These are phyloP conservation scores for Triticum timopheevii DNA, from an alignment of 176 grass and related monocot genomes.

Conservation along the genomic window DNA sequence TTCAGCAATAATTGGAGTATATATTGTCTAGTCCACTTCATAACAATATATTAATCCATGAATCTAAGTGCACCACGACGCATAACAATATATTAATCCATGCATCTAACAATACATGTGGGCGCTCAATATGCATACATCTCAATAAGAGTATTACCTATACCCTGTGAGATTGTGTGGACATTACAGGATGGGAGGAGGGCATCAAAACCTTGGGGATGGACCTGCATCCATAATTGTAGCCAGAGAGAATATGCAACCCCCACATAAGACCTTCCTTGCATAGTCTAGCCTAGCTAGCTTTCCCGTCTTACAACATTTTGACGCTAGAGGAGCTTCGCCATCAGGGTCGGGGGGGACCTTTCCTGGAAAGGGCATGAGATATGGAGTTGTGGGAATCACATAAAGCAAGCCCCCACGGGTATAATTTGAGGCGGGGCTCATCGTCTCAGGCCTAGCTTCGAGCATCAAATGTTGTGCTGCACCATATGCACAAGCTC, in stretches of 20 bases:
- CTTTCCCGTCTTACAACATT: slow-evolving; percentile 39
- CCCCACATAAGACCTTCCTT: slow-evolving; percentile 70
- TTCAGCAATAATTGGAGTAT: too few species aligned
- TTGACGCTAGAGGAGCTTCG: slow-evolving; percentile 29
- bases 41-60: not conserved
- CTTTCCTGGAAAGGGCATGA: slow-evolving; percentile 8
- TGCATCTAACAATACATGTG: not conserved
- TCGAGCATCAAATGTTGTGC: slow-evolving; percentile 37
- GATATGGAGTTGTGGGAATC: slow-evolving; percentile 39
- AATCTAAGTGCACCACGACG: not conserved
- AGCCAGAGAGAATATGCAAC: slow-evolving; percentile 48
- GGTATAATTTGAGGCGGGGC: slow-evolving; percentile 35
- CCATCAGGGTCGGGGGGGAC: not conserved
- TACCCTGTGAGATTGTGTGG: slow-evolving; percentile 26
- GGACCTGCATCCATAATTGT: slow-evolving; percentile 48
- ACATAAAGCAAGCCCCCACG: slow-evolving; percentile 30
- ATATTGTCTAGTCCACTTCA: too few species aligned
- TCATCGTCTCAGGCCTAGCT: slow-evolving; percentile 24
- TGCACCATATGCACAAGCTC: slow-evolving; percentile 28
- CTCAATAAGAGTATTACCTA: not conserved
- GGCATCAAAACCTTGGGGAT: slow-evolving; percentile 32
- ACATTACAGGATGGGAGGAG: slow-evolving; percentile 33
- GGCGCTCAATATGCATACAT: not conserved
- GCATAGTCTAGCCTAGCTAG: slow-evolving; percentile 27
- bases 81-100: not conserved